A percentile compares a stretch with the other conserved stretches of the same genome.
These are phyloP conservation scores for Phytophthora sp. DNA, from an alignment of 352 stramenopile genomes.

Conservation along the genomic window DNA sequence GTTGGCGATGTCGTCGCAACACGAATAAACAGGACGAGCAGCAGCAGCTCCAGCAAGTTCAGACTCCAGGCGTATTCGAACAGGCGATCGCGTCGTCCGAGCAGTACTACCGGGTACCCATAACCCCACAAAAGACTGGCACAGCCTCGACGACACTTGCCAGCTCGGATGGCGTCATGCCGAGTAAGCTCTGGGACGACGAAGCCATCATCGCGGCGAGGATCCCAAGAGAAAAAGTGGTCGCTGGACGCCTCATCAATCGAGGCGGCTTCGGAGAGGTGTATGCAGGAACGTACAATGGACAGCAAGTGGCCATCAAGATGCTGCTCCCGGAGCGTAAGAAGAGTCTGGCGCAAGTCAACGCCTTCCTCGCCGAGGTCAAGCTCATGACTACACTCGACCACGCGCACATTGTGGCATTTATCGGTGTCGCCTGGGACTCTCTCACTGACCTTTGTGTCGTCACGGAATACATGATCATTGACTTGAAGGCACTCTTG, in stretches of 20 bases:
- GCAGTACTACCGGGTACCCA: conserved; percentile 15
- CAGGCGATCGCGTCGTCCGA: conserved; percentile 10
- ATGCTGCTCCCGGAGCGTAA: conserved; percentile 36
- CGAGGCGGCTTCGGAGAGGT: conserved; percentile 35
- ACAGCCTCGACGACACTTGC: conserved; percentile 29
- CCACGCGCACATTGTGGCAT: conserved; percentile 48
- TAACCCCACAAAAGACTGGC: conserved; percentile 21
- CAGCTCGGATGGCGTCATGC: conserved; percentile 18
- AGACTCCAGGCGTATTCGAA: conserved; percentile 18
- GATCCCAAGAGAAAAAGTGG: conserved; percentile 35
- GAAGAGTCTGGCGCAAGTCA: conserved; percentile 36
- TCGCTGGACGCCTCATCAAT: conserved; percentile 22
- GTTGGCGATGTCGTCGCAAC: conserved; percentile 23
- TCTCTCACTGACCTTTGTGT: conserved; percentile 41
- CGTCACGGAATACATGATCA: conserved; percentile 55
- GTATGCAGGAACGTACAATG: conserved; percentile 34
- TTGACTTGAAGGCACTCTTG: conserved; percentile 42
- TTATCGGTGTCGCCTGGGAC: conserved; percentile 56
- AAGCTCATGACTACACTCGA: conserved; percentile 40
- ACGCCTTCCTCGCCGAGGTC: conserved; percentile 34
- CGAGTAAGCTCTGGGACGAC: conserved; percentile 41
- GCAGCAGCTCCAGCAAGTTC: conserved; percentile 16
- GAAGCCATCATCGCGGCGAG: conserved; percentile 38
- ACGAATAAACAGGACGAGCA: conserved; percentile 6
- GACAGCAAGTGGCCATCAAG: conserved; percentile 34